Base-by-base conservation (phyloP, 805 yeast species). In the Barnettozyma botsteinii region DNA sequence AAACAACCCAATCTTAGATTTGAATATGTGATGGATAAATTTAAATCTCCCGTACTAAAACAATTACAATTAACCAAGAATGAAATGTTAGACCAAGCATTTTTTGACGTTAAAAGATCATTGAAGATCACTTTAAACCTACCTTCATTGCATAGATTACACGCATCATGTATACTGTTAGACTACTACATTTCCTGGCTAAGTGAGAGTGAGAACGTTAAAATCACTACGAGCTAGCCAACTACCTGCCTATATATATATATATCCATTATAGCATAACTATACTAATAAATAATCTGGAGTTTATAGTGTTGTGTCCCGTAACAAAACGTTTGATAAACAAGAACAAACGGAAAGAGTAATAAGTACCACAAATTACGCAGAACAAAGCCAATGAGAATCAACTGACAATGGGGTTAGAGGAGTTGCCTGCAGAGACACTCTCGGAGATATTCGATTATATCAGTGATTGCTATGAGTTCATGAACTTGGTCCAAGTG, bases 371-470 rank as follows among this genome's bases (percentile, higher is more conserved):
- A n/a, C n/a, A n/a, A n/a, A n/a, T n/a, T n/a, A n/a, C n/a, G n/a
- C n/a, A n/a, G n/a, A n/a, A n/a, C n/a, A n/a, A n/a, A n/a, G n/a
- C n/a, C n/a, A n/a, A n/a, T n/a, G n/a, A n/a, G n/a, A n/a, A n/a
- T 5, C 31, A 28, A 17, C 10, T 17, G 10, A 17, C 15, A 17
- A 39, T 39, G 42, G 24, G 31, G 7, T 4, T 39, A 8, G 35
- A 30, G 17, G 50, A 37, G 14, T 48, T 53, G 6, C 58, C 58
- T 21, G 38, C 33, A 15, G 58, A 52, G 41, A 15, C 49, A 0
- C 41, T 53, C 5, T n/a, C 38, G 3, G 33, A 43, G 38, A 37
- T 53, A 11, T 22, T 52, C 9, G 23, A 24, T 7, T 34, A 40
- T 2, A 9, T 51, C 6, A 50, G 45, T 20, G 56, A 53, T 33